These are phyloP conservation scores for Magnusiomyces sp. DNA, from an alignment of 1,139 yeast genomes.

Conservation along the genomic window DNA sequence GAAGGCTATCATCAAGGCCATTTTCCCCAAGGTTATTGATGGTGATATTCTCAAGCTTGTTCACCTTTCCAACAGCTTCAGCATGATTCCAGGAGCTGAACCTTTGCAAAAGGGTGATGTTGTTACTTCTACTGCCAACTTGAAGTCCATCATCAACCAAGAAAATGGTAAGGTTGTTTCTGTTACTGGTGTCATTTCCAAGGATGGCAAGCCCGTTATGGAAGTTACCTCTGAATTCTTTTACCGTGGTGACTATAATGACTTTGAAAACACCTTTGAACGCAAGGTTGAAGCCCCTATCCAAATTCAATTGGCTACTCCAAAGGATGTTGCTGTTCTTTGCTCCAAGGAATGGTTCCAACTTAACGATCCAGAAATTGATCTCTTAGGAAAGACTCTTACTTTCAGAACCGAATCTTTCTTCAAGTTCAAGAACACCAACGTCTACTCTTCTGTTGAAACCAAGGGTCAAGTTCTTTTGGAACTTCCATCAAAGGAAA, in stretches of 20 bases:
- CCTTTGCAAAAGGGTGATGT: slow-evolving; percentile 86
- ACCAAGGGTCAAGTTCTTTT: slow-evolving; percentile 80
- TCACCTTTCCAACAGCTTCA: slow-evolving; percentile 90
- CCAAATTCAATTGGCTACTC: slow-evolving; percentile 59
- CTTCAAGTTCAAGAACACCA: slow-evolving; percentile 68
- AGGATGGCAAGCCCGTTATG: slow-evolving; percentile 75
- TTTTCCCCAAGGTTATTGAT: slow-evolving; percentile 92
- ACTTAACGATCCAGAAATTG: slow-evolving; percentile 56
- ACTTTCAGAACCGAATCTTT: slow-evolving; percentile 87
- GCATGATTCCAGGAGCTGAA: slow-evolving; percentile 85
- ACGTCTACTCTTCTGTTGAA: slow-evolving; percentile 67
- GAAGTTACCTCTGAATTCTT: slow-evolving; percentile 93
- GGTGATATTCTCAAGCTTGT: slow-evolving; percentile 93
- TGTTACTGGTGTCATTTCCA: slow-evolving; percentile 81
- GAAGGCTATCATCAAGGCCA: slow-evolving; percentile 95
- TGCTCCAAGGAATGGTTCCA: slow-evolving; percentile 98
- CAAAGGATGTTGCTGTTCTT: slow-evolving; percentile 89
- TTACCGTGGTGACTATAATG: slow-evolving; percentile 86
- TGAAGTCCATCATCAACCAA: slow-evolving; percentile 83
- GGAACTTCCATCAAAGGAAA: slow-evolving; percentile 90
- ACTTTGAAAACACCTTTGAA: slow-evolving; percentile 88
- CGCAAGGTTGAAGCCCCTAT: slow-evolving; percentile 82
- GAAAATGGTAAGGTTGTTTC: slow-evolving; percentile 93
- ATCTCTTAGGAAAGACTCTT: slow-evolving; percentile 68
- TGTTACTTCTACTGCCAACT: slow-evolving; percentile 73